Base-by-base conservation (phyloP, 1,284 basidiomycete species). In the Inonotus hispidus region DNA sequence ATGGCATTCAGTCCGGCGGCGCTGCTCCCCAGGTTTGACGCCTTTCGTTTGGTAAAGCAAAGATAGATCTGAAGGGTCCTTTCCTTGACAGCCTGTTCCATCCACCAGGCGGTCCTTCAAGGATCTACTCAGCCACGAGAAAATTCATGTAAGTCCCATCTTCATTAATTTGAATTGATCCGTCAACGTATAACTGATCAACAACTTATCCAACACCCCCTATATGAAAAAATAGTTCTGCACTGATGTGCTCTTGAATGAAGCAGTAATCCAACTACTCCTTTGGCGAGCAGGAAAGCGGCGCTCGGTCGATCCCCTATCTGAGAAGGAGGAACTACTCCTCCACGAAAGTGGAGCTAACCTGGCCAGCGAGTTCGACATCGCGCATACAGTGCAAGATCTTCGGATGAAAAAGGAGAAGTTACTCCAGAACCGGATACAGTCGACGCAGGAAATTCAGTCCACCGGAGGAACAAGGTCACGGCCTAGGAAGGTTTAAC, bases 231-330 rank as follows among this genome's bases (percentile, higher is more conserved):
- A 16, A 21, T 8, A 91, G 87, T 91, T 90, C 66, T 88, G 85
- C 69, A 72, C 81, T 29, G 83, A 86, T 63, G 78, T 91, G 25
- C 79, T 91, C 11, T 75, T 88, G 8, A 85, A 83, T 2, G 87
- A 89, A 71, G 78, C 84, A 1, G 75, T 88, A 41, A 74, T 85
- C 46, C 88, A 91, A 68, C 75, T 91, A 16, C 73, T 88, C 6
- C 71, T 90, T 14, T 90, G 88, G 86, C 81, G 86, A 16, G 73
- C 73, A 14, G 86, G 84, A 1, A 71, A 79, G 38, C 85, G 88
- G 21, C 76, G 68, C 1, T 76, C 77, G 0, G 52, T 75, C 4
- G 73, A 75, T 1, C 71, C 87, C 10, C 76, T 85, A 16, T 70
- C 79, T 1, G 68, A 71, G 0, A 74, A 74, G 25, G 83, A 87